These are phyloP conservation scores for Aspergillus oerlinghausenensis DNA, from an alignment of 2,329 filamentous ascomycete species.

Conservation along the genomic window DNA sequence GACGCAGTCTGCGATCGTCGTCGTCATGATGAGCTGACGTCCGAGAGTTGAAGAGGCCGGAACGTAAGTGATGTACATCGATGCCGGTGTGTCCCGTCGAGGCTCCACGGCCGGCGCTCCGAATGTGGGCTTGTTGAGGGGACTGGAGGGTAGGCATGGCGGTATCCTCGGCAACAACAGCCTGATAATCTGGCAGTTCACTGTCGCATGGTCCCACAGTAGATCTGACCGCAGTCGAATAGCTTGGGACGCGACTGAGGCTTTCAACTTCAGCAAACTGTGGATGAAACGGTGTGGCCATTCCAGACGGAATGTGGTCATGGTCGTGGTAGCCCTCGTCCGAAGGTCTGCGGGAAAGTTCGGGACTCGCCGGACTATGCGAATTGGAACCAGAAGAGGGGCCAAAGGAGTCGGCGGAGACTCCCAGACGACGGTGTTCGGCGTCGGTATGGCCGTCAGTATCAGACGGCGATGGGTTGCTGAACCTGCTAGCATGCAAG, in stretches of 20 bases:
- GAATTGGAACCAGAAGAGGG: conserved; percentile 28
- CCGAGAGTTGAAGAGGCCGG: conserved; percentile 22
- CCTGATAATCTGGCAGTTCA: conserved; percentile 62
- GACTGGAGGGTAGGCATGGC: conserved; percentile 28
- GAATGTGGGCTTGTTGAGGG: conserved; percentile 37
- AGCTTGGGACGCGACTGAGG: conserved; percentile 71
- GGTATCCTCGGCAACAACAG: conserved; percentile 41
- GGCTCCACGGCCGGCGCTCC: conserved; percentile 32
- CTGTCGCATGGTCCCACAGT: conserved; percentile 53
- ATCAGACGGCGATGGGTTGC: conserved; percentile 19
- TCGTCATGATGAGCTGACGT: conserved; percentile 30
- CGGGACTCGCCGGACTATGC: conserved; percentile 29
- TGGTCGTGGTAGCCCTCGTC: conserved; percentile 45
- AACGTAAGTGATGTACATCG: conserved; percentile 23
- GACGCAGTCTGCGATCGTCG: conserved; percentile 35
- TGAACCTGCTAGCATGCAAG: conserved; percentile 40
- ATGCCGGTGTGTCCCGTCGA: conserved; percentile 25
- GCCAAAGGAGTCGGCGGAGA: conserved; percentile 30
- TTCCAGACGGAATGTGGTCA: conserved; percentile 38
- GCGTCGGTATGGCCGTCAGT: conserved; percentile 19
- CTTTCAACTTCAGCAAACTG: conserved; percentile 57
- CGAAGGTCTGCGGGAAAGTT: conserved; percentile 43
- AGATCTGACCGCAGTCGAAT: conserved; percentile 67
- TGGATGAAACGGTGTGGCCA: conserved; percentile 38
- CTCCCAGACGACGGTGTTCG: conserved; percentile 19